A percentile compares a stretch with the other conserved stretches of the same genome.
phyloP scores from a whole-genome alignment of 2,329 filamentous ascomycete genomes.

The Epichloe gansuensis region DNA sequence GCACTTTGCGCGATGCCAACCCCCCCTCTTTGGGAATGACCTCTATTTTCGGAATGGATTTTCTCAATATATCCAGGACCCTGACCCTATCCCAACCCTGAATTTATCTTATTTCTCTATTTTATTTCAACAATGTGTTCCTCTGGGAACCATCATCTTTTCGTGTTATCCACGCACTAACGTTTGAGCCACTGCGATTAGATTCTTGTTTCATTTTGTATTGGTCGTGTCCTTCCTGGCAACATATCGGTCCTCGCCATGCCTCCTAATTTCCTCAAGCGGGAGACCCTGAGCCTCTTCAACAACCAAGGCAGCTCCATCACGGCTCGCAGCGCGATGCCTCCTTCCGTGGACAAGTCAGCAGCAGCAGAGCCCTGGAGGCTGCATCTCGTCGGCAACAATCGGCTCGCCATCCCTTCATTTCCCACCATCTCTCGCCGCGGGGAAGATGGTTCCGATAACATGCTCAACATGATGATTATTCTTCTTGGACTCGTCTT shows the following conservation, averaged over 20 bases:
- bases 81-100: background rate
- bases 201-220: slow-evolving; percentile 9
- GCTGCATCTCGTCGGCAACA: slow-evolving; percentile 4
- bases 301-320: slow-evolving; percentile 1
- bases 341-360: background rate
- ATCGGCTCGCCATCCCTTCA: slow-evolving; percentile 5
- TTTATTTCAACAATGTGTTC: background rate
- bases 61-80: background rate
- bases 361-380: slow-evolving; percentile 7
- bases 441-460: slow-evolving; percentile 35
- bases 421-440: slow-evolving; percentile 7
- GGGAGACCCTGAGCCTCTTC: background rate
- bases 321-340: slow-evolving; percentile 7
- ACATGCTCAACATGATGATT: slow-evolving; percentile 66
- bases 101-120: background rate
- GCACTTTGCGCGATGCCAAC: background rate
- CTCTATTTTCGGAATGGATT: background rate
- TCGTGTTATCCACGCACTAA: slow-evolving; percentile 1
- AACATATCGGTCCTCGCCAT: slow-evolving; percentile 1
- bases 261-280: slow-evolving; percentile 6
- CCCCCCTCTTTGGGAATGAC: background rate
- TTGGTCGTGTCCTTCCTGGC: background rate
- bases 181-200: background rate
- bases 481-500: slow-evolving; percentile 67
- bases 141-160: background rate